Base-by-base conservation (phyloP, 2,329 filamentous ascomycete species). In the Aspergillus glaucus region DNA sequence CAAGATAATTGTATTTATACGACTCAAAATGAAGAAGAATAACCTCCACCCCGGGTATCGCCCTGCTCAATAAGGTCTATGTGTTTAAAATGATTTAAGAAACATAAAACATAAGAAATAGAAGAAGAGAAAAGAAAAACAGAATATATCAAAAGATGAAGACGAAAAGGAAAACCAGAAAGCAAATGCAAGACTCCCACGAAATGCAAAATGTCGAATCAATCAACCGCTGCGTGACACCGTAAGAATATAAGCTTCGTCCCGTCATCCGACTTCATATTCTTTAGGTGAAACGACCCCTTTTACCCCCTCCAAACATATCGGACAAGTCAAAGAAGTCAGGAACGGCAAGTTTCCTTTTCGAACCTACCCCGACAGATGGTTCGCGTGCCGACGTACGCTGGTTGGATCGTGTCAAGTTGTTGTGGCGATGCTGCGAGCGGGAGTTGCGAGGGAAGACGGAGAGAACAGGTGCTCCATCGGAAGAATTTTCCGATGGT, bases 251-350 rank as follows among this genome's bases (percentile, higher is more conserved):
- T 55, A 49, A 60, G 47, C 53, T 56, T 66, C 64, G 60, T 67
- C 60, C 57, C 47, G 52, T 65, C 60, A 53, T 64, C 26, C 60
- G 56, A 63, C 52, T 53, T 56, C 55, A 55, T 61, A 58, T 56
- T 48, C 30, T 51, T 62, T 65, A 75, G 56, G 64, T 65, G 53
- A 74, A 71, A 44, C 74, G 70, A 36, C 74, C 70, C 44, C 73
- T 67, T 62, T 77, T 77, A 43, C 68, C 68, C n/a, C 72, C 69
- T 49, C 71, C 71, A 51, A 66, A 66, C 36, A 64, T 62, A 55
- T 77, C 72, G 2, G 73, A 74, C 17, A 77, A 55, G 53, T 77
- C 75, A 51, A 77, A 77, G 55, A 76, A 76, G 42, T 77, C 75
- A 3, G 68, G 68, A 43, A 76, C 69, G 15, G 68, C 65, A 44